Evolutionary conservation across 495 filamentous ascomycete species (phyloP).

Genomic region (Neurospora terricola): DNA sequence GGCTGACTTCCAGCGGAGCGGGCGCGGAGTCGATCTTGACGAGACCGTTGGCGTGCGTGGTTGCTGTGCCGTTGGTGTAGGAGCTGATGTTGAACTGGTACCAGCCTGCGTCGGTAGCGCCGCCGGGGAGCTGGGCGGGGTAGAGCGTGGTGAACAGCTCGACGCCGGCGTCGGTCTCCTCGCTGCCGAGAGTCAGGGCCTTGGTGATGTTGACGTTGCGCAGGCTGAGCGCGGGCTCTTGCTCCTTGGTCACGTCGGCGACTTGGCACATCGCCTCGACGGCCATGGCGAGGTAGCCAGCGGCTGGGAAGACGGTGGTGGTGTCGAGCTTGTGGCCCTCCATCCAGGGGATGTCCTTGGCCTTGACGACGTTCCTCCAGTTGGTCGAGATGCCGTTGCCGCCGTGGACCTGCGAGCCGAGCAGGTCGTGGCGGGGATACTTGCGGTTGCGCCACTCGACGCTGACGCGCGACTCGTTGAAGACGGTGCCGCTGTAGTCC

Average conservation of each 20-base stretch:
- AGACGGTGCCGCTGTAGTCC: constrained; percentile 27
- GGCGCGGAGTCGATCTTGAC: constrained; percentile 15
- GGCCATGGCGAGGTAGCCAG: constrained; percentile 44
- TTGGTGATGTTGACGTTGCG: constrained; percentile 23
- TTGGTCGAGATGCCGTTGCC: constrained; percentile 29
- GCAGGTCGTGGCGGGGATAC: constrained; percentile 28
- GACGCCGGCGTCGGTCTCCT: constrained; percentile 20
- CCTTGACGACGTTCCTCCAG: constrained; percentile 36
- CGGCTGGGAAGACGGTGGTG: constrained; percentile 42
- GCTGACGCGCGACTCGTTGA: constrained; percentile 30
- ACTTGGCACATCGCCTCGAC: constrained; percentile 35
- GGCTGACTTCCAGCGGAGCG: background rate
- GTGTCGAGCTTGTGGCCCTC: constrained; percentile 32
- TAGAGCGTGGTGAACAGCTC: constrained; percentile 7
- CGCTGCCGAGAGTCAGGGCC: constrained; percentile 21
- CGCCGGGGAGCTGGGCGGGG: background rate
- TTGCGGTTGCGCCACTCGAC: constrained; percentile 31
- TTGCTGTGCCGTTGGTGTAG: constrained; percentile 18
- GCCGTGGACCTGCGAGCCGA: constrained; percentile 29
- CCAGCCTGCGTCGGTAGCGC: constrained; percentile 12
- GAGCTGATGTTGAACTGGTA: constrained; percentile 20
- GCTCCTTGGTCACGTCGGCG: constrained; percentile 1
- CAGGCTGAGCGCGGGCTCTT: constrained; percentile 2
- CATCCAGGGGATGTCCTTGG: constrained; percentile 38
- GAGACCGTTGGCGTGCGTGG: constrained; percentile 21